Percentiles rank a stretch among this genome's conserved stretches.
Conservation (phyloP, 108 stramenopile species). For the Cyclotella baltica region DNA sequence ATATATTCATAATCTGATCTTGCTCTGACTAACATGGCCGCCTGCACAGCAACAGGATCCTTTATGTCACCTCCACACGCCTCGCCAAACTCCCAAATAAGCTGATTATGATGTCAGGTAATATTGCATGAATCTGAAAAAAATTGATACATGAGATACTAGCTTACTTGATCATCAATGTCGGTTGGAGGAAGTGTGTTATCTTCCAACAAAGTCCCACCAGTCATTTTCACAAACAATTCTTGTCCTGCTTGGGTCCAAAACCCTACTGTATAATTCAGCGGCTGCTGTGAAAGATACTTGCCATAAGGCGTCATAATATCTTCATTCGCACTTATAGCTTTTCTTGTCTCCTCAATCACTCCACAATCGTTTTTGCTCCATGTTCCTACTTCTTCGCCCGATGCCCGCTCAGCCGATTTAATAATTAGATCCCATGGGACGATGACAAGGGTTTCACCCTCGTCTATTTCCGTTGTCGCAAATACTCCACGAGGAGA, state of each 20-base stretch:
- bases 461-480: constrained; percentile 38
- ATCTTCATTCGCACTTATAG: constrained; percentile 23
- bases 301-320: constrained; percentile 60
- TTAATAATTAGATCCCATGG: constrained; percentile 52
- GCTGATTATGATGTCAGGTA: no score
- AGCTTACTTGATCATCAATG: constrained; percentile 18
- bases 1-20: constrained; percentile 68
- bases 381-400: constrained; percentile 27
- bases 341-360: constrained; percentile 45
- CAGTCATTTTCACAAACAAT: constrained; percentile 46
- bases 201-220: not conserved
- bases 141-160: no score
- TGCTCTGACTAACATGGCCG: constrained; percentile 56
- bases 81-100: constrained; percentile 30
- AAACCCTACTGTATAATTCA: constrained; percentile 29
- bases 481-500: constrained; percentile 59
- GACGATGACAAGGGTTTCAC: constrained; percentile 41
- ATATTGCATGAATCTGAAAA: no score
- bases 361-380: constrained; percentile 36
- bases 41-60: constrained; percentile 34
- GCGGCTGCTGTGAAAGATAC: constrained; percentile 49
- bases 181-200: constrained; percentile 29
- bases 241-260: constrained; percentile 60
- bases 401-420: not conserved
- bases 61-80: constrained; percentile 38